These are phyloP conservation scores for Kregervanrija fluxuum DNA, from an alignment of 805 yeast genomes.

Conservation along the genomic window DNA sequence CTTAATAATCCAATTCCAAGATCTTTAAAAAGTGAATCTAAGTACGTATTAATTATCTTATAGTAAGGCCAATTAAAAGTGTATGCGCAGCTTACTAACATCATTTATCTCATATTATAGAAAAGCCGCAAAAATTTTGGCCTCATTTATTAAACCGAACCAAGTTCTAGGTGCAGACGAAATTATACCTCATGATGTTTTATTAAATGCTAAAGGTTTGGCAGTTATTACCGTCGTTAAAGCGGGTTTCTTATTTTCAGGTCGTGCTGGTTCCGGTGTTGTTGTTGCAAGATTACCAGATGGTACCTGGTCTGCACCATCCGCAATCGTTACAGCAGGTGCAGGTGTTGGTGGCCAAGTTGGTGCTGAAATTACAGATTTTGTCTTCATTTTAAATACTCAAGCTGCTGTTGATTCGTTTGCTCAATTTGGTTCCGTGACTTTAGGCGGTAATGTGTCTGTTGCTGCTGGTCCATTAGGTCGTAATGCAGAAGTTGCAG, in stretches of 20 bases:
- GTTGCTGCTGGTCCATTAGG: conserved; percentile 98
- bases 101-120: conserved; percentile 27
- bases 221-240: conserved; percentile 91
- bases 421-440: conserved; percentile 89
- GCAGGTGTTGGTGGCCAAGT: conserved; percentile 99
- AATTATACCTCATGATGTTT: conserved; percentile 82
- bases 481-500: conserved; percentile 96
- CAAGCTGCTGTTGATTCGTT: conserved; percentile 87
- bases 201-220: conserved; percentile 86
- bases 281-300: conserved; percentile 91
- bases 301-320: conserved; percentile 96
- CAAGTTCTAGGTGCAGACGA: conserved; percentile 84
- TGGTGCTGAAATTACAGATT: conserved; percentile 94
- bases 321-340: conserved; percentile 92
- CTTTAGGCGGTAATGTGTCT: conserved; percentile 90
- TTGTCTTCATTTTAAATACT: conserved; percentile 85
- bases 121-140: conserved; percentile 87
- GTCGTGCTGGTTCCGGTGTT: conserved; percentile 96
- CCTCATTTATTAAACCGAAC: conserved; percentile 90
- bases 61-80: background rate
- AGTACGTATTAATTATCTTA: conserved; percentile 41
- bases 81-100: background rate
- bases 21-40: conserved; percentile 77
- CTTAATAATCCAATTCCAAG: conserved; percentile 94
- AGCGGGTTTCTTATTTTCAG: conserved; percentile 94